A percentile compares a stretch with the other conserved stretches of the same genome.
Evolutionary conservation across 2,329 filamentous ascomycete genomes (phyloP).

Genomic region (Akanthomyces muscarius): DNA sequence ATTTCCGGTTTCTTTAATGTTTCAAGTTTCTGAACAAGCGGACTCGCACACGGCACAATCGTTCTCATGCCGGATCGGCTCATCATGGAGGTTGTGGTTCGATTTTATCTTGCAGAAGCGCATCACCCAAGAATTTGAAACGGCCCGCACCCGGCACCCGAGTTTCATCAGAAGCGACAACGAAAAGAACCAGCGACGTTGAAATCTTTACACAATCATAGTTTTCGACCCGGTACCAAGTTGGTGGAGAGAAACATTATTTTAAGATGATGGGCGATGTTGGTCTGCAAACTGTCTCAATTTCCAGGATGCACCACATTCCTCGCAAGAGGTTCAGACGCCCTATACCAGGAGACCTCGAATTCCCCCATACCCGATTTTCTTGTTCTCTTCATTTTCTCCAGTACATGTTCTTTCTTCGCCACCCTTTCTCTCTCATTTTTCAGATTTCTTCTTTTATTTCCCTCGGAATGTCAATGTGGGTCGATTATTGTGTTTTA

Average conservation of each 20-base stretch:
- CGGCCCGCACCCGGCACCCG: not conserved
- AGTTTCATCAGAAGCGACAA: not conserved
- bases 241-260: not conserved
- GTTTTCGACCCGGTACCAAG: not conserved
- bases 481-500: slow-evolving; percentile 18
- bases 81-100: not conserved
- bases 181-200: not conserved
- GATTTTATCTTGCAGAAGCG: slow-evolving; percentile 1
- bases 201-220: not conserved
- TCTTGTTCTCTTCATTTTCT: slow-evolving; percentile 5
- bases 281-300: not conserved
- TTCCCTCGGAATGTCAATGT: slow-evolving; percentile 13
- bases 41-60: slow-evolving; percentile 11
- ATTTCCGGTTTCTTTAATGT: slow-evolving; percentile 18
- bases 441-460: slow-evolving; percentile 17
- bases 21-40: slow-evolving; percentile 15
- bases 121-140: not conserved
- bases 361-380: not conserved
- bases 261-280: not conserved
- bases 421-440: slow-evolving; percentile 17
- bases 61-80: not conserved
- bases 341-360: not conserved
- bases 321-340: not conserved
- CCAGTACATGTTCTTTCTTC: slow-evolving; percentile 9
- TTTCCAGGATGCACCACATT: not conserved